Base-by-base conservation (phyloP, 768 basidiomycete genomes). In the Trametes sanguinea region DNA sequence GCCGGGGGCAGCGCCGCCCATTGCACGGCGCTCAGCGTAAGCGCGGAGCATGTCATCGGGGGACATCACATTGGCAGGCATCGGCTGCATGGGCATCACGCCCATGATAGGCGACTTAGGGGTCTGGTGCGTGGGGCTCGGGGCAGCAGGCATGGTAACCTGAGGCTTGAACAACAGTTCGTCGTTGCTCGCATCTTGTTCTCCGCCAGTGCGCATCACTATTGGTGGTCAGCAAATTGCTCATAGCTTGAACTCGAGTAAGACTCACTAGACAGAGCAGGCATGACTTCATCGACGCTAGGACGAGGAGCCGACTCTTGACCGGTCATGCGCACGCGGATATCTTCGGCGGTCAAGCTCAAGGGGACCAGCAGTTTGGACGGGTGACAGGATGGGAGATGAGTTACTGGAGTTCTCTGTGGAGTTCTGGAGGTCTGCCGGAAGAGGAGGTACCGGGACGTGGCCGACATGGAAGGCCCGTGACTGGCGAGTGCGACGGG, bases 11-110 rank as follows among this genome's bases (percentile, higher is more conserved):
- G 50, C 66, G 35, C 71, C 67, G 48, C 75, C 74, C 62, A 74
- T 75, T 29, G 75, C 76, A 10, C 68, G 64, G 63, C 81, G 77
- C 30, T 77, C 81, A 5, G 89, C 89, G 62, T 90, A 91, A 1
- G 87, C 87, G 40, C 87, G 84, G 47, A 92, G 77, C 86, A 92
- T 88, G 29, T 84, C 90, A 69, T 92, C 90, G 3, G 90, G 90
- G 1, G 80, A 79, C 81, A 83, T 82, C 51, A 75, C 65, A 37
- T 67, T 76, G 2, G 73, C 77, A 29, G 80, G 77, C 68, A 76
- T 67, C 2, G 80, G 67, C 65, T 77, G 76, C 77, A 81, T 80
- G 10, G 76, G 74, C 76, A 76, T 76, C 35, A 69, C 67, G 14
- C 70, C 70, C 48, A 72, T 63, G 50, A 76, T 60, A 43, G 59